phyloP scores from a whole-genome alignment of 768 basidiomycete genomes.

The Rhizopogon salebrosus region DNA sequence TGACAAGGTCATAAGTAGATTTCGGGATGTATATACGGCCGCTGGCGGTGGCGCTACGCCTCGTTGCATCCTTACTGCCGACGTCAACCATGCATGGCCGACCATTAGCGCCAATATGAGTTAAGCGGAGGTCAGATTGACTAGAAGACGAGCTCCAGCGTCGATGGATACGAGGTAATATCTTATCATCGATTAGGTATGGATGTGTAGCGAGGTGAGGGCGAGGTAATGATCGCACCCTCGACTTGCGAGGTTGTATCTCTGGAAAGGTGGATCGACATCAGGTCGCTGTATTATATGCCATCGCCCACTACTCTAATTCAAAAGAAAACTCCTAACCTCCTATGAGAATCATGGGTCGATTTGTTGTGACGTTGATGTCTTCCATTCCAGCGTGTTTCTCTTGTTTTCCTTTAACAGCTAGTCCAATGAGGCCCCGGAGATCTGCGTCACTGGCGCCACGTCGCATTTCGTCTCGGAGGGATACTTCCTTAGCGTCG shows the following conservation, averaged over 20 bases:
- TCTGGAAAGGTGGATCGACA: conserved; percentile 1
- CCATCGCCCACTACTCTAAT: not conserved
- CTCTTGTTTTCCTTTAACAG: conserved; percentile 67
- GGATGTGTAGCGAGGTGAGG: not conserved
- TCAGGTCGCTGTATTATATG: not conserved
- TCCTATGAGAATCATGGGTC: conserved; percentile 91
- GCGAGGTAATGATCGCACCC: conserved; percentile 3
- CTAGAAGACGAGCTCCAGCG: conserved; percentile 18
- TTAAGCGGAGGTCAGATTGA: conserved; percentile 31
- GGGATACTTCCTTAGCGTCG: conserved; percentile 77
- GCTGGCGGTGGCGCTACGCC: conserved; percentile 67
- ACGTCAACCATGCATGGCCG: conserved; percentile 84
- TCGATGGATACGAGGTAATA: conserved; percentile 10
- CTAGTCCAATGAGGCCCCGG: conserved; percentile 53
- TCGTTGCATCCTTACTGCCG: conserved; percentile 52
- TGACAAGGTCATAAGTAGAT: conserved; percentile 61
- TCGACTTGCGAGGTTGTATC: conserved; percentile 2
- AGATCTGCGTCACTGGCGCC: conserved; percentile 63
- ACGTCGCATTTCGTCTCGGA: conserved; percentile 67
- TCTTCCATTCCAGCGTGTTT: conserved; percentile 83
- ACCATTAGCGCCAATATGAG: conserved; percentile 71
- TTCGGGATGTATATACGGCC: conserved; percentile 68
- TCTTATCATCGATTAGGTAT: not conserved
- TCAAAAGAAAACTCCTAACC: conserved; percentile 60
- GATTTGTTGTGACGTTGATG: conserved; percentile 70